phyloP scores from a whole-genome alignment of 805 yeast genomes.

The Candida taoyuanica region DNA sequence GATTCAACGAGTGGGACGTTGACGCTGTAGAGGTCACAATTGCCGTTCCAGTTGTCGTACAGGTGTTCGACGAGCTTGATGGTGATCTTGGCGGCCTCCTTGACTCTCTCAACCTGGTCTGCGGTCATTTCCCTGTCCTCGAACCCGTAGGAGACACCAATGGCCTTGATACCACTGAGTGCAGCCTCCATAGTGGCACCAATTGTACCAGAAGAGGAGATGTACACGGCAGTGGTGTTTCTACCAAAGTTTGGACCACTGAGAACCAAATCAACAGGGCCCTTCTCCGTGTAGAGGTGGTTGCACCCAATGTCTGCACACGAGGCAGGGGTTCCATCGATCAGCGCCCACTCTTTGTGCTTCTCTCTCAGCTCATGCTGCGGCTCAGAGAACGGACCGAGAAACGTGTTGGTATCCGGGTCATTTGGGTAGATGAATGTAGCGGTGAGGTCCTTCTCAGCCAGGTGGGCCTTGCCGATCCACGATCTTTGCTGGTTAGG shows the following conservation, averaged over 20 bases:
- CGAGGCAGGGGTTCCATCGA: conserved; percentile 95
- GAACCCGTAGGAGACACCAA: conserved; percentile 88
- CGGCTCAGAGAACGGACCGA: conserved; percentile 64
- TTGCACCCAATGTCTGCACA: conserved; percentile 88
- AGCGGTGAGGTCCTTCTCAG: conserved; percentile 60
- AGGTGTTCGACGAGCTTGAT: conserved; percentile 60
- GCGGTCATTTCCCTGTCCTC: conserved; percentile 45
- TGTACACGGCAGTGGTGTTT: conserved; percentile 83
- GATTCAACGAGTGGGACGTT: conserved; percentile 72
- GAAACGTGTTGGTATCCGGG: conserved; percentile 43
- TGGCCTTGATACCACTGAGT: conserved; percentile 54
- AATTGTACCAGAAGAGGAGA: conserved; percentile 88
- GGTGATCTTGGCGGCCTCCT: conserved; percentile 63
- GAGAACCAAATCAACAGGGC: conserved; percentile 76
- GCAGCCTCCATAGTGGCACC: conserved; percentile 97
- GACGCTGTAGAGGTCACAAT: conserved; percentile 71
- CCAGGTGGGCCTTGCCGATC: conserved; percentile 97
- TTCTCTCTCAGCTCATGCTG: conserved; percentile 34
- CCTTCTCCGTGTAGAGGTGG: conserved; percentile 50
- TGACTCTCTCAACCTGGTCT: conserved; percentile 30
- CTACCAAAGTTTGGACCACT: conserved; percentile 97
- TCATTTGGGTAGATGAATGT: conserved; percentile 60
- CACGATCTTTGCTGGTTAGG: conserved; percentile 86
- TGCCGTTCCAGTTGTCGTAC: conserved; percentile 49
- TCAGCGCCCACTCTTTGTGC: conserved; percentile 75